Percentiles rank a stretch among this genome's conserved stretches.
These are phyloP conservation scores for Dendrocalamus sinicus DNA, from an alignment of 176 grass and related monocot species.

Conservation along the genomic window DNA sequence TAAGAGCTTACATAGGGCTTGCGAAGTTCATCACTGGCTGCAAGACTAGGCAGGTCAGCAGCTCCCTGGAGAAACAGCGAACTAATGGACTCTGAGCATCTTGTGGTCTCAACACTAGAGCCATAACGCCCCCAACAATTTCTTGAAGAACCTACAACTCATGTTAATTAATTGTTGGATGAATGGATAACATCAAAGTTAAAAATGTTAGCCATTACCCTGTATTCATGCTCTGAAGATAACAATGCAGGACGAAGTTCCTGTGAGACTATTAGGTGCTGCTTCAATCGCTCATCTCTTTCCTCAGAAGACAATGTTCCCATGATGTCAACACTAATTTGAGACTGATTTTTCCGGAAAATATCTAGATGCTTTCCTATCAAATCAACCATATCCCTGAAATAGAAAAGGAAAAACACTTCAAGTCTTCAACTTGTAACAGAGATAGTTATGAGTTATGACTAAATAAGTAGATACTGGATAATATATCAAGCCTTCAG, in stretches of 20 bases:
- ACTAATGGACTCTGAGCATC: constrained; percentile 89
- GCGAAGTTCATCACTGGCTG: constrained; percentile 92
- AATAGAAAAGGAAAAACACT: constrained; percentile 8
- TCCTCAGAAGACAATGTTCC: constrained; percentile 90
- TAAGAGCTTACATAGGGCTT: constrained; percentile 75
- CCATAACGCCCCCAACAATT: constrained; percentile 82
- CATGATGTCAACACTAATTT: constrained; percentile 87
- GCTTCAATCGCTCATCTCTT: constrained; percentile 92
- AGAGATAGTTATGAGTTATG: constrained; percentile 31
- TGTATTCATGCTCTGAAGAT: constrained; percentile 89
- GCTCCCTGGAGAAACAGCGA: constrained; percentile 81
- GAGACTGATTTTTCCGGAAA: constrained; percentile 84
- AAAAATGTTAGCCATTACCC: constrained; percentile 55
- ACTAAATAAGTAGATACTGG: constrained; percentile 21
- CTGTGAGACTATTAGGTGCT: constrained; percentile 79
- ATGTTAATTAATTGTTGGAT: constrained; percentile 44
- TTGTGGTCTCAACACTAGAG: constrained; percentile 81
- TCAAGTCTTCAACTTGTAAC: constrained; percentile 7
- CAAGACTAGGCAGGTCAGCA: constrained; percentile 84
- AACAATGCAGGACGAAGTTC: constrained; percentile 96
- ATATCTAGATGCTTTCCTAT: constrained; percentile 83
- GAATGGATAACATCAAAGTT: constrained; percentile 27
- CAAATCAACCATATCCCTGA: constrained; percentile 91
- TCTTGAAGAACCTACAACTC: constrained; percentile 85
- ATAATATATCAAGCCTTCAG: constrained; percentile 32